Evolutionary conservation across 202 grass and related monocot genomes (phyloP).

Genomic region (Saccharum hybrid): DNA sequence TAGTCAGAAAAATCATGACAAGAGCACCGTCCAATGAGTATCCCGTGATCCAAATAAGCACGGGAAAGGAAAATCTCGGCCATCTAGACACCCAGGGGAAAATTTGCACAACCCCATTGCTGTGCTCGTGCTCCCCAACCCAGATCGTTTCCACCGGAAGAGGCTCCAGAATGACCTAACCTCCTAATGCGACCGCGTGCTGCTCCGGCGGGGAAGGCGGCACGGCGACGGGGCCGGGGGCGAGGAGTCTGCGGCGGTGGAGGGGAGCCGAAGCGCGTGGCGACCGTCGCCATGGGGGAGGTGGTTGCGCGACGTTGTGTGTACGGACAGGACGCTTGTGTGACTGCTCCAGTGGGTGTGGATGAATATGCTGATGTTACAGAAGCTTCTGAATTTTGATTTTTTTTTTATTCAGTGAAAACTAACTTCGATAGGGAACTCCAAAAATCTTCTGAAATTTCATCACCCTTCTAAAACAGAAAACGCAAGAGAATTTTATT

Average conservation of each 20-base stretch:
- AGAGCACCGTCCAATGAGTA: background rate
- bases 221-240: background rate
- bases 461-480: background rate
- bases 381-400: background rate
- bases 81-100: background rate
- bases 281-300: conserved; percentile 48
- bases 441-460: background rate
- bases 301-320: too few species aligned
- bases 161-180: conserved; percentile 12
- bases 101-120: background rate
- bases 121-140: background rate
- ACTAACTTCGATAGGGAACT: background rate
- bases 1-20: background rate
- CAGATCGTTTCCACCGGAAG: background rate
- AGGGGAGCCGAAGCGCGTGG: conserved; percentile 36
- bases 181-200: conserved; percentile 39
- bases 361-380: background rate
- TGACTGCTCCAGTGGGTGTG: conserved; percentile 7
- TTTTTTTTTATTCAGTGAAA: background rate
- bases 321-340: conserved; percentile 25
- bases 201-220: conserved; percentile 10
- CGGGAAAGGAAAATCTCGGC: background rate
- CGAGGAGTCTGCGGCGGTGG: conserved; percentile 30
- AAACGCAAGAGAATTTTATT: background rate
- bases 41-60: background rate